Base-by-base conservation (phyloP, 164 flowering plant genomes). In the Platanus orientalis region DNA sequence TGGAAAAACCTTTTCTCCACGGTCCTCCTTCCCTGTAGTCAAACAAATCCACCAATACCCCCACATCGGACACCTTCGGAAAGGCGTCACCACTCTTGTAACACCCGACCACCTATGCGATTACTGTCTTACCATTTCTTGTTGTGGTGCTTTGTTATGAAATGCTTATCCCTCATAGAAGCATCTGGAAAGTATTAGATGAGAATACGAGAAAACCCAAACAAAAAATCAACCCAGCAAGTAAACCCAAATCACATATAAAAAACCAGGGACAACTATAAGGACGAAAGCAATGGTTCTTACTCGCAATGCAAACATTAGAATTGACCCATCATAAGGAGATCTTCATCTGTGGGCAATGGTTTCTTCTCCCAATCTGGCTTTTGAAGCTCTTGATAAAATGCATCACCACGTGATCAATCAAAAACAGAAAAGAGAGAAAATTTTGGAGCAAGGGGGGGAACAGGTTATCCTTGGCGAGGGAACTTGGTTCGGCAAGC, bases 291-390 rank as follows among this genome's bases (percentile, higher is more conserved):
- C 7, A 73, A 23, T 17, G 1, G 64, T 19, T 58, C 77, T 44
- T 78, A 92, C 98, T 91, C 97, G 96, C 99, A 94, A 78, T 94
- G 99, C 5, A 94, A 23, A 78, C 99, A 94, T 57, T 91, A 91
- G 70, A 49, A 88, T 63, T 94, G 99, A 26, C 99, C 99, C 97
- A 94, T 86, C 16, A 96, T 97, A 25, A 97, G 97, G 19, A 91
- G 81, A 60, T 91, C 96, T 56, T 91, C 96, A 58, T 94, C 97
- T 0, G 73, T 17, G 0, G 97, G 93, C 77, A 81, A 77, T 0
- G 84, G 63, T 34, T 74, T 76, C 59, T 29, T 34, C 59, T 70
- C 83, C 17, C 17, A 73, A 13, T 81, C 90, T 5, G 73, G 54
- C 75, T 84, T 89, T 56, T 74, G 80, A 55, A 94, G 86, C 79